Evolutionary conservation across 2,329 filamentous ascomycete species (phyloP).

Genomic region (Monosporascus sp.): DNA sequence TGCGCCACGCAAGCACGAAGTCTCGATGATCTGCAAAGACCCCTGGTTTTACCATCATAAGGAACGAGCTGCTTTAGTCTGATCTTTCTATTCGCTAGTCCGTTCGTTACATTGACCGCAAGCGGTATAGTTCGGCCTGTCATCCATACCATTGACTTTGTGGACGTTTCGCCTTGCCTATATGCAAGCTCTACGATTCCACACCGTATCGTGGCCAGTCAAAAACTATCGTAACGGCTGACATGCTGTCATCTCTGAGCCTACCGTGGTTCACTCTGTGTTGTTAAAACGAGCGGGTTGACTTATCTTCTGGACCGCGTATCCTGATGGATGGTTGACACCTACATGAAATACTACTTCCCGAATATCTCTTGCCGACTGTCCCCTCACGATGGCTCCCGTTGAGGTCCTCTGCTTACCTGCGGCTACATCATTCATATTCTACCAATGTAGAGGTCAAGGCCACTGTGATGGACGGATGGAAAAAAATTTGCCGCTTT

Average conservation of each 20-base stretch:
- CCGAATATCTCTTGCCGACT: background rate
- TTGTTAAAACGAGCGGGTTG: background rate
- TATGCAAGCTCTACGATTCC: no score
- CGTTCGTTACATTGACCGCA: conserved; percentile 16
- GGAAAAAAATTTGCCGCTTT: conserved; percentile 5
- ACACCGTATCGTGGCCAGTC: background rate
- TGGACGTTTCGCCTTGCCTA: background rate
- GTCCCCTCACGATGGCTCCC: background rate
- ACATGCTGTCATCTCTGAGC: background rate
- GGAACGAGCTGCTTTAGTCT: background rate
- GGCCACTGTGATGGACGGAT: conserved; percentile 8
- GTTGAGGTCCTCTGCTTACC: conserved; percentile 4
- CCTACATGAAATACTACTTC: background rate
- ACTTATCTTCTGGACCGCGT: background rate
- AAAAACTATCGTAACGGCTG: background rate
- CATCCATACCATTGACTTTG: conserved; percentile 3
- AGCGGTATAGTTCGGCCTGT: conserved; percentile 13
- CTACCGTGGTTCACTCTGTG: background rate
- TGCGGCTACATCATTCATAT: conserved; percentile 8
- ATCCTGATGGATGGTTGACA: background rate
- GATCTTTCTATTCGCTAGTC: background rate
- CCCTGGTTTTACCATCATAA: background rate
- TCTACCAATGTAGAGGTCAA: conserved; percentile 2
- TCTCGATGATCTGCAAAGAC: background rate
- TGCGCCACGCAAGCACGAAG: background rate